Evolutionary conservation across 345 rosid genomes (phyloP).

Genomic region (Psidium friedrichsthalianum): DNA sequence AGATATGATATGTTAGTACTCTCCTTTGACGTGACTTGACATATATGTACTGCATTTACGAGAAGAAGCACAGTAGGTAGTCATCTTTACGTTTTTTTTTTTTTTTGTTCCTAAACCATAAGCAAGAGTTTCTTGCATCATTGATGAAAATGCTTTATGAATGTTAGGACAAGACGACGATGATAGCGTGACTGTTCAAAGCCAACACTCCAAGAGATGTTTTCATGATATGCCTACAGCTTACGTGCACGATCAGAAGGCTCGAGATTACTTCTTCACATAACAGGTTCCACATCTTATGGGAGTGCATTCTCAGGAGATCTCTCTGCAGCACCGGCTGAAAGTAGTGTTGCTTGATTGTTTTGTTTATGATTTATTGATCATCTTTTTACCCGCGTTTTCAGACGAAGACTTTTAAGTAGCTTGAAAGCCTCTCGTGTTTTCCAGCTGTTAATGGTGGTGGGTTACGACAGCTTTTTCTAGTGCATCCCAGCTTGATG

Average conservation of each 20-base stretch:
- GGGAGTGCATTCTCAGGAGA: constrained; percentile 89
- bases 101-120: background rate
- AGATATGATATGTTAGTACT: background rate
- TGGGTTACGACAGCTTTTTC: background rate
- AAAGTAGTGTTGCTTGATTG: background rate
- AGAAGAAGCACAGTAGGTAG: background rate
- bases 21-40: background rate
- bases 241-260: no score
- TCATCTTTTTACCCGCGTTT: background rate
- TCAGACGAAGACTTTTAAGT: background rate
- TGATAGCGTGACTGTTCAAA: constrained; percentile 49
- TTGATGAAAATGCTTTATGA: background rate
- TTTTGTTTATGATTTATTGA: background rate
- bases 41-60: background rate
- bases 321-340: constrained; percentile 63
- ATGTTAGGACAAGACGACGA: constrained; percentile 67
- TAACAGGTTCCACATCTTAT: constrained; percentile 74
- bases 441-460: background rate
- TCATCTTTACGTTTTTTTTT: background rate
- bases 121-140: background rate
- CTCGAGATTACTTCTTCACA: constrained; percentile 63
- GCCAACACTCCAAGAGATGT: constrained; percentile 68
- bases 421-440: background rate
- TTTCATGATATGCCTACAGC: constrained; percentile 67
- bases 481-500: background rate